A percentile compares a stretch with the other conserved stretches of the same genome.
phyloP scores from a whole-genome alignment of 208 protist genomes.

The Phytomonas sp. region DNA sequence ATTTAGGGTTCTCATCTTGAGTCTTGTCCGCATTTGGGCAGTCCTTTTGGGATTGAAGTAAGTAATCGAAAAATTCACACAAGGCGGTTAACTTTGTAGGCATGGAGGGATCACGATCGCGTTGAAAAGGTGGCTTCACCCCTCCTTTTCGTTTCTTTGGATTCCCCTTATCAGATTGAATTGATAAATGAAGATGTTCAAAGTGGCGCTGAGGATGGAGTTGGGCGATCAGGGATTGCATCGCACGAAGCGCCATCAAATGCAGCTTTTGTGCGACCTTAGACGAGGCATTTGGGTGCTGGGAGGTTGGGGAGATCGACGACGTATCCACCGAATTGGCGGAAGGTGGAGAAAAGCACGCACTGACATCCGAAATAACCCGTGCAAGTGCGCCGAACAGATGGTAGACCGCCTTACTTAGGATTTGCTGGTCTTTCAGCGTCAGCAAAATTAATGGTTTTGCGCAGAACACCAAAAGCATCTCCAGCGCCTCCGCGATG shows the following conservation, averaged over 20 bases:
- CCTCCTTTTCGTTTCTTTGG: background rate
- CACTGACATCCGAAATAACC: background rate
- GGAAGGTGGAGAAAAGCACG: background rate
- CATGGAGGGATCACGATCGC: background rate
- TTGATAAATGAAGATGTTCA: background rate
- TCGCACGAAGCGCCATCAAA: constrained; percentile 6
- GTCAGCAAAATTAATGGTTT: constrained; percentile 4
- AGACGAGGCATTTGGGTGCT: constrained; percentile 11
- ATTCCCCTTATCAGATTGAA: background rate
- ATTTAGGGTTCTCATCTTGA: background rate
- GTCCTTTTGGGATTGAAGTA: background rate
- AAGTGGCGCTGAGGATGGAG: background rate
- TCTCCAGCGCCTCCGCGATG: background rate
- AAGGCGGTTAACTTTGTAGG: background rate
- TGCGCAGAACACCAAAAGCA: constrained; percentile 5
- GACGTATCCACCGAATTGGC: background rate
- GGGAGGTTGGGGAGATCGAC: constrained; percentile 8
- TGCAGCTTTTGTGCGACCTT: constrained; percentile 2
- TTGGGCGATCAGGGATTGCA: constrained; percentile 7
- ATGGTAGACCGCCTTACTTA: background rate
- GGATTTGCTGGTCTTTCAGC: background rate
- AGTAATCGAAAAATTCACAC: background rate
- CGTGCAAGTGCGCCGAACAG: constrained; percentile 1
- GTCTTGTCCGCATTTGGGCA: background rate
- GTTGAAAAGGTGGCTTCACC: background rate